These are phyloP conservation scores for Komagataella kurtzmanii DNA, from an alignment of 805 yeast genomes.

Conservation along the genomic window DNA sequence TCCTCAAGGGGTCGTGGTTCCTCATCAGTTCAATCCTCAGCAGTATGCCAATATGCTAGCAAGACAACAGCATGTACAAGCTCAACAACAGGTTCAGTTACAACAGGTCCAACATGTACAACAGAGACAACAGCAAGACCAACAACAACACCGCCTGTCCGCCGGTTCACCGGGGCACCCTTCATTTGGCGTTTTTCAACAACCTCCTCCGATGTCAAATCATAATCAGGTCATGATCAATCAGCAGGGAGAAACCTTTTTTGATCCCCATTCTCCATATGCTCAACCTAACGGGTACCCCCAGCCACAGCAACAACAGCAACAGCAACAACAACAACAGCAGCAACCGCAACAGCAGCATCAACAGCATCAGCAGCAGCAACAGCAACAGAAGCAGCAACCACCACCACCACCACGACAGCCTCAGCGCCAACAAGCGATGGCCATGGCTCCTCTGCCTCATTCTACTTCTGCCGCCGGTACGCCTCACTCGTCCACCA, in stretches of 20 bases:
- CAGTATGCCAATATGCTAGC: conserved; percentile 14
- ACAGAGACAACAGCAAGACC: conserved; percentile 2
- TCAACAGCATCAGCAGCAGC: conserved; percentile 8
- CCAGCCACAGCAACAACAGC: conserved; percentile 6
- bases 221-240: not conserved
- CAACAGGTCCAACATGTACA: conserved; percentile 8
- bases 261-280: not conserved
- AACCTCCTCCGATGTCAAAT: not conserved
- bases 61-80: conserved; percentile 5
- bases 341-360: conserved; percentile 8
- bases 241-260: not conserved
- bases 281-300: not conserved
- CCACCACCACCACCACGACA: conserved; percentile 5
- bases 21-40: conserved; percentile 16
- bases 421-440: conserved; percentile 6
- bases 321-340: conserved; percentile 7
- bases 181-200: not conserved
- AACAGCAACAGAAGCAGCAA: conserved; percentile 8
- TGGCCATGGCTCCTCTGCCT: not conserved
- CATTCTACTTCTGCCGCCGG: not conserved
- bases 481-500: not conserved
- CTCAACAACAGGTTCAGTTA: conserved; percentile 6
- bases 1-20: conserved; percentile 17
- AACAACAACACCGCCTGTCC: not conserved
- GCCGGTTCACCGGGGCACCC: not conserved